These are phyloP conservation scores for Dillenia suffruticosa DNA, from an alignment of 164 flowering plant genomes.

Conservation along the genomic window DNA sequence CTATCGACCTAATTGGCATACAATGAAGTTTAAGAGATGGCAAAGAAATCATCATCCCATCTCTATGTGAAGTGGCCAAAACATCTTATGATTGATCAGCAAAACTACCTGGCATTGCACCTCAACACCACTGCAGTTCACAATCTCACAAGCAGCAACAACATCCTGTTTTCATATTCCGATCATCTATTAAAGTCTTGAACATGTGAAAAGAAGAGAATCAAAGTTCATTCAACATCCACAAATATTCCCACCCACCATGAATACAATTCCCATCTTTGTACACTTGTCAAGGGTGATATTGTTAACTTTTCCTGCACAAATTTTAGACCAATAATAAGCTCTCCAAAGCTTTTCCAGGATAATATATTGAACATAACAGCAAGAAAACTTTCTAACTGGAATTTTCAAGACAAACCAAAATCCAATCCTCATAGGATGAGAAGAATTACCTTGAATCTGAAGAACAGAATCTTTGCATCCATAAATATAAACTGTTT, in stretches of 20 bases:
- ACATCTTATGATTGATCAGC: too few species aligned
- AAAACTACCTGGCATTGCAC: slow-evolving; percentile 90
- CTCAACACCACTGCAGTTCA: slow-evolving; percentile 89
- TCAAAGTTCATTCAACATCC: too few species aligned
- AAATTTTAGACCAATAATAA: slow-evolving; percentile 8
- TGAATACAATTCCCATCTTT: slow-evolving; percentile 86
- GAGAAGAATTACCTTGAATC: slow-evolving; percentile 61
- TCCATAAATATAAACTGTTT: slow-evolving; percentile 85
- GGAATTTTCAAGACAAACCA: background rate
- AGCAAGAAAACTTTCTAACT: background rate
- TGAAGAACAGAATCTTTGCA: slow-evolving; percentile 96
- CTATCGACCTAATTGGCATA: too few species aligned
- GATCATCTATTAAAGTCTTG: slow-evolving; percentile 3
- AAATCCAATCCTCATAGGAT: background rate
- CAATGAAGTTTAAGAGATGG: too few species aligned
- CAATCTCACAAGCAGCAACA: slow-evolving; percentile 98
- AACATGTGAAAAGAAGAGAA: background rate
- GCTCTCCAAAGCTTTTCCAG: slow-evolving; percentile 4
- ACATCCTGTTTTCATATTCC: slow-evolving; percentile 57
- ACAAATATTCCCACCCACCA: slow-evolving; percentile 40
- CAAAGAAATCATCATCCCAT: too few species aligned
- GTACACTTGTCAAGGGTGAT: slow-evolving; percentile 95
- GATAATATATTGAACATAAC: background rate
- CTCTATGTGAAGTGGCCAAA: too few species aligned
- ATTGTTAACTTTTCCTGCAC: slow-evolving; percentile 95